Base-by-base conservation (phyloP, 140 eudicot species). In the Senecio squalidus region DNA sequence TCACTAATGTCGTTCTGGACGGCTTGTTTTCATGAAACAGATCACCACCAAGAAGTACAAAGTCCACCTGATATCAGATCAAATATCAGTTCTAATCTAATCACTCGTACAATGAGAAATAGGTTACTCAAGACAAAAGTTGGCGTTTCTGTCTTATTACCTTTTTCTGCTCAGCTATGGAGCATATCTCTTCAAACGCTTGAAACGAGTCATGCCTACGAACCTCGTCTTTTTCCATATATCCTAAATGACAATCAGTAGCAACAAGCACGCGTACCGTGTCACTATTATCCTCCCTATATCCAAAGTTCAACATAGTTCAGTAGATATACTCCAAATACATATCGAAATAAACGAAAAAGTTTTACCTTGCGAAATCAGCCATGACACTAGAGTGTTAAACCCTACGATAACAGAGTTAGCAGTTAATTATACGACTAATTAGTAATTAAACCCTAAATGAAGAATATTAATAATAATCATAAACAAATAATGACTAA, bases 1-100 rank as follows among this genome's bases (percentile, higher is more conserved):
- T 87, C 80, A 92, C 96, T 69, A 92, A 71, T 38, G 98, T 87
- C 44, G 95, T 74, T 80, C 98, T 79, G 31, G 98, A 81, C 33
- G 98, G 98, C 74, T 92, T 92, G 59, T 92, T 92, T 82, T 92
- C 98, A 63, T 92, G 98, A 64, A 92, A 92, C 33, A 92, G 95
- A 79, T 92, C 98, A 63, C 98, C 98, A 20, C 98, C 98, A 62
- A 92, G 93, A 50, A 92, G 98, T 55, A 92, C 45, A 9, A 92
- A 84, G 20, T 92, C 96, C 81, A 87, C 98, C 98, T 92, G 67
- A 48, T 57, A 51, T 58, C 67, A 74, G 47, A 77, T 46, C 43
- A 11, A 31, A 30, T 17, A 47, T 31, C 16, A 59, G 74, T 33
- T 53, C 40, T 60, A 13, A 51, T 38, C 46, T 11, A 58, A 7